phyloP scores from a whole-genome alignment of 1,139 yeast species.

The Nakaseomyces kungkrabaensis region DNA sequence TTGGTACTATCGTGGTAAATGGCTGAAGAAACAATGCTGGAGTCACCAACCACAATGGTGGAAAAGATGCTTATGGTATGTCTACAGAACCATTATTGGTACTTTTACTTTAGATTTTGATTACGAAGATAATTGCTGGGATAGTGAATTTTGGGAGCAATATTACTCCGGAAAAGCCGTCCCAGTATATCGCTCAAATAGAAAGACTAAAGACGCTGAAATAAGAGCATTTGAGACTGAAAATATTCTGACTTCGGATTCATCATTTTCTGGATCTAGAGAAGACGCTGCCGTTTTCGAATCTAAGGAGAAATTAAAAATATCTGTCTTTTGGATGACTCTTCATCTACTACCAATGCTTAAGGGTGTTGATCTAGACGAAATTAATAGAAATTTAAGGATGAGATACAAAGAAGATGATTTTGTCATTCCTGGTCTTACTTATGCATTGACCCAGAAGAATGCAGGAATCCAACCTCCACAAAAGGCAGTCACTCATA shows the following conservation, averaged over 20 bases:
- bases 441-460: conserved; percentile 12
- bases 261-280: background rate
- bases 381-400: conserved; percentile 19
- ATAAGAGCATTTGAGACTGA: background rate
- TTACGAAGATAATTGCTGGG: conserved; percentile 23
- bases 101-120: conserved; percentile 10
- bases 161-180: conserved; percentile 11
- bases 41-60: conserved; percentile 20
- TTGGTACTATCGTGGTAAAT: conserved; percentile 27
- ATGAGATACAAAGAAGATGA: conserved; percentile 14
- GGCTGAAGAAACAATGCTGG: conserved; percentile 22
- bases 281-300: conserved; percentile 5
- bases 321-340: conserved; percentile 23
- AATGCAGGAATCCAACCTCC: background rate
- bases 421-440: conserved; percentile 20
- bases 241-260: conserved; percentile 1
- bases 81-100: conserved; percentile 16
- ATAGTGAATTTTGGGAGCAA: conserved; percentile 19
- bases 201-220: background rate
- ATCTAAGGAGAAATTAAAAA: conserved; percentile 7
- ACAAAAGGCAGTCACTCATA: background rate
- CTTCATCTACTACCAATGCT: conserved; percentile 26
- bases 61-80: conserved; percentile 23
- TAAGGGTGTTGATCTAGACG: conserved; percentile 27
- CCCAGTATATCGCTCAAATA: background rate